Conservation (phyloP, 805 yeast species). For the Metschnikowia amazonensis region DNA sequence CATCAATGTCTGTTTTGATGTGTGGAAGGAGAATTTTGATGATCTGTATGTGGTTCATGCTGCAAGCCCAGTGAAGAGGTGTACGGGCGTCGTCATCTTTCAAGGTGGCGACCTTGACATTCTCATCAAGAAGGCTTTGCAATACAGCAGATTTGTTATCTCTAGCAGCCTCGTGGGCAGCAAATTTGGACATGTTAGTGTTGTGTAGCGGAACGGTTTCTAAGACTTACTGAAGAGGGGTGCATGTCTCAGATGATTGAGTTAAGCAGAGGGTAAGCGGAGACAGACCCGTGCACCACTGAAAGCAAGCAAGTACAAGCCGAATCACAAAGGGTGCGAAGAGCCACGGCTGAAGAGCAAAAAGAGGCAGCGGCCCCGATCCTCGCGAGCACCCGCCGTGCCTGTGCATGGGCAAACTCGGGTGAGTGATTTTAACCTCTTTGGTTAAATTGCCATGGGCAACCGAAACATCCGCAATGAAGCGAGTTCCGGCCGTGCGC, state of each 20-base stretch:
- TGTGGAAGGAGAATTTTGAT: slow-evolving; percentile 38
- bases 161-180: slow-evolving; percentile 62
- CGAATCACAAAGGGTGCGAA: not conserved
- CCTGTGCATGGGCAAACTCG: not conserved
- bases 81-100: slow-evolving; percentile 74
- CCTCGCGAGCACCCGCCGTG: not conserved
- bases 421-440: slow-evolving; percentile 4
- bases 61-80: slow-evolving; percentile 86
- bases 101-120: slow-evolving; percentile 45
- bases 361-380: not conserved
- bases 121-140: slow-evolving; percentile 44
- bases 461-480: slow-evolving; percentile 3
- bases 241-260: not conserved
- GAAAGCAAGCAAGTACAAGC: not conserved
- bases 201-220: not conserved
- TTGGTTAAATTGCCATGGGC: slow-evolving; percentile 6
- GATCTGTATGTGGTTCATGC: slow-evolving; percentile 53
- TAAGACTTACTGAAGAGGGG: not conserved
- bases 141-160: slow-evolving; percentile 54
- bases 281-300: slow-evolving; percentile 9
- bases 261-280: not conserved
- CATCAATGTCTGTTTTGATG: slow-evolving; percentile 57
- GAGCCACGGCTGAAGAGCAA: not conserved
- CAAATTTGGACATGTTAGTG: slow-evolving; percentile 6
- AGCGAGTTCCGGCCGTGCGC: slow-evolving; percentile 3